Conservation (phyloP, 2,329 filamentous ascomycete genomes). For the Stenocarpella maydis region DNA sequence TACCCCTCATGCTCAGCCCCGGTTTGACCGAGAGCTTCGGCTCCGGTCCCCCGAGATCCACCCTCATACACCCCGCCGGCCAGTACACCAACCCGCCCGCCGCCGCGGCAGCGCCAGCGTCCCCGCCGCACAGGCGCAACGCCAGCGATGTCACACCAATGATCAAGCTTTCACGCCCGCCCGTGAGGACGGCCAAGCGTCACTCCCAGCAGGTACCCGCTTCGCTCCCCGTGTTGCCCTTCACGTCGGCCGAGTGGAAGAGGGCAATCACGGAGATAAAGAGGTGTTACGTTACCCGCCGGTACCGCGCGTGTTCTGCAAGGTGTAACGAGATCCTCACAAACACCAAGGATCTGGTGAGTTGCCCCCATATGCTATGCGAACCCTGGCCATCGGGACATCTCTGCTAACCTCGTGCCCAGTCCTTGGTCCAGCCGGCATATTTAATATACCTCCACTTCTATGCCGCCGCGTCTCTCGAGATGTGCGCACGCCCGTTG, state of each 20-base stretch:
- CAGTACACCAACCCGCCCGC: conserved; percentile 8
- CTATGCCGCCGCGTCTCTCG: conserved; percentile 67
- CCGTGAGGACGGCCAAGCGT: conserved; percentile 36
- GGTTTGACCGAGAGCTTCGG: conserved; percentile 37
- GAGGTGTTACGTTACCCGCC: conserved; percentile 57
- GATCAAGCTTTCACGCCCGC: conserved; percentile 43
- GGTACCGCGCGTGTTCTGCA: conserved; percentile 61
- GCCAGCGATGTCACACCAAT: conserved; percentile 34
- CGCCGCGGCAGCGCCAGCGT: neutral
- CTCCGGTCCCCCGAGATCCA: conserved; percentile 53
- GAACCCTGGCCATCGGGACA: neutral
- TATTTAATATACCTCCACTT: conserved; percentile 68
- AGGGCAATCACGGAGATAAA: conserved; percentile 61
- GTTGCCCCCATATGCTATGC: conserved; percentile 35
- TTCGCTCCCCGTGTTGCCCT: conserved; percentile 47
- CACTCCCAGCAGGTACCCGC: conserved; percentile 38
- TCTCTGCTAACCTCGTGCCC: neutral
- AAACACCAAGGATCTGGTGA: conserved; percentile 54
- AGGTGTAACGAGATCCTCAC: conserved; percentile 63
- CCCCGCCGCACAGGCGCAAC: conserved; percentile 31
- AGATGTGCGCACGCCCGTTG: conserved; percentile 62
- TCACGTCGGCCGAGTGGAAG: conserved; percentile 60
- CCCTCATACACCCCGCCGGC: conserved; percentile 18
- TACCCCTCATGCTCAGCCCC: conserved; percentile 35
- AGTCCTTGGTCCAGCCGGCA: conserved; percentile 56